Evolutionary conservation across 495 filamentous ascomycete genomes (phyloP), one percentile per base, ranked within the genome.

Genomic region (Penicillium arizonense): DNA sequence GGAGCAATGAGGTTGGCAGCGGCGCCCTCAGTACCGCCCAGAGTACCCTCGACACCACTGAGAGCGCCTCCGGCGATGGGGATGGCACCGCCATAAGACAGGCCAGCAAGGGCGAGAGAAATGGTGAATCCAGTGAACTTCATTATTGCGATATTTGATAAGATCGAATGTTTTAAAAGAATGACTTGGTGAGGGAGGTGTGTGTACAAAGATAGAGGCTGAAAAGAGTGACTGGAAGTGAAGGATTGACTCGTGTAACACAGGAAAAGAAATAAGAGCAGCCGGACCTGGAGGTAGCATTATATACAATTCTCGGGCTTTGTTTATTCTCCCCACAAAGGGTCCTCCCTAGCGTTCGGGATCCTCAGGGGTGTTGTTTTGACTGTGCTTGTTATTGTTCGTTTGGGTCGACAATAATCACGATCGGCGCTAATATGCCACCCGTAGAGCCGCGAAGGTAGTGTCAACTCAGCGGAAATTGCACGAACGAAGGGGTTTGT

Each of bases 71-170:
- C 12, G 12, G 41, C 18, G 18, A 30, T 21, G 26, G 61, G 63
- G 8, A 66, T 37, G 16, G 60, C 54, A 8, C 55, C 52, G 11
- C 58, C 44, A 34, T 49, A 59, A 20, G 55, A 53, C 24, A 55
- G 6, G 37, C 63, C 47, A 35, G 50, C 58, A 30, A 67, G 16
- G 39, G 58, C 61, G 26, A 67, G 47, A 11, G 63, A 61, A 40
- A 54, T 8, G 26, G 58, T 74, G 82, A 67, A 39, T 61, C 65
- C 66, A 55, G 69, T 68, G 65, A 74, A 68, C 67, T 74, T 76
- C 73, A 74, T 76, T 44, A 42, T 70, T 52, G 54, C 48, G 49
- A 37, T 44, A 21, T 16, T 52, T 26, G 7, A 34, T 41, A 26
- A 47, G 35, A 48, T 20, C 23, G n/a, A 59, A 44, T 38, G 52